Evolutionary conservation across 2,329 filamentous ascomycete genomes (phyloP), one percentile per base, ranked within the genome.

Genomic region (Ustilaginoidea virens): DNA sequence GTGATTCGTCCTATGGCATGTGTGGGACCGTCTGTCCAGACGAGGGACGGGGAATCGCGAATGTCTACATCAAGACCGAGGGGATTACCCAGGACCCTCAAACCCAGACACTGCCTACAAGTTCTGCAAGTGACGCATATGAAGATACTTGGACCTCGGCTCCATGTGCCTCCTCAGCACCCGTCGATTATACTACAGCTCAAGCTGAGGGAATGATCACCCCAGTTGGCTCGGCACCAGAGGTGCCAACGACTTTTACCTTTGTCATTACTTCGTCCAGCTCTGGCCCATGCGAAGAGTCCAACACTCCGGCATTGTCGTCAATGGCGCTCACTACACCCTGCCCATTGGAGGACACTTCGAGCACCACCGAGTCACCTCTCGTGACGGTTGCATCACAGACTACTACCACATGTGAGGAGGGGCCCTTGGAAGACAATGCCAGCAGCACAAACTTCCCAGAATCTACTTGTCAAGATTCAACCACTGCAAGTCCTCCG

Each of bases 21-120:
- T 55, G 51, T 17, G 52, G 51, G n/a, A 46, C 47, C 20, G 36
- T 40, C 7, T 52, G 46, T 28, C 43, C 41, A 8, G 28, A 40
- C 4, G 40, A 46, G 7, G 35, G 36, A 5, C 38, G 42, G 6
- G 37, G 28, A 5, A 44, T 48, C 29, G 51, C 47, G 20, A 55
- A 50, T 25, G 36, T 55, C 16, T 55, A 53, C 29, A 37, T 37
- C 10, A 38, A 40, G 20, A 36, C 35, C 12, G 30, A 39, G 7
- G 24, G 32, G 8, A 33, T 31, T 9, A 26, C 27, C 11, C 23
- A 38, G 13, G 30, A 30, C 2, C 34, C 38, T 18, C 25, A 27
- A n/a, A 14, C 23, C 16, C 17, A 17, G 12, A 31, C 13, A 22
- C 33, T 17, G 32, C 37, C 17, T 25, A 32, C 10, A 21, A 30